Conservation (phyloP, 495 filamentous ascomycete species). For the Podospora appendiculata region DNA sequence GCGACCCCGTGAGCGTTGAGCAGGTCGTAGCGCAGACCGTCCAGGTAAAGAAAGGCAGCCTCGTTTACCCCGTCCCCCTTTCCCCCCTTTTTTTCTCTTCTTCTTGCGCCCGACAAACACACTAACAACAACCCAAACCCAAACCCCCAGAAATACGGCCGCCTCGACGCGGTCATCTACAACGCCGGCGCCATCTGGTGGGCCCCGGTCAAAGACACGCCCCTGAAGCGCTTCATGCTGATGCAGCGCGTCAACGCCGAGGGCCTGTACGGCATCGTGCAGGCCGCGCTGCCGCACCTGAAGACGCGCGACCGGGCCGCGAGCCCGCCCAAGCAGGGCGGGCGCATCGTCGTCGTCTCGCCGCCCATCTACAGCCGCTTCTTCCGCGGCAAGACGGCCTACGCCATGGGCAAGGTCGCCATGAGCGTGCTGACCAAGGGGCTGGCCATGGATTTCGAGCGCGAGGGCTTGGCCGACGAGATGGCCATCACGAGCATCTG, state of each 20-base stretch:
- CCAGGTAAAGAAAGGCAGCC: no score
- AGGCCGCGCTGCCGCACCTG: constrained; percentile 55
- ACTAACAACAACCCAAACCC: not conserved
- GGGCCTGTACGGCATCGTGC: constrained; percentile 62
- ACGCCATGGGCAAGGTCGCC: constrained; percentile 78
- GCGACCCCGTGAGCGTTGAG: constrained; percentile 55
- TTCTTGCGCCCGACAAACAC: no score
- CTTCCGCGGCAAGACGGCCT: constrained; percentile 79
- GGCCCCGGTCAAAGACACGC: constrained; percentile 65
- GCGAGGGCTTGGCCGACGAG: constrained; percentile 45
- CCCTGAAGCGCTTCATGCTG: constrained; percentile 69
- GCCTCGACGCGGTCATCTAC: constrained; percentile 69
- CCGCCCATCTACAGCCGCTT: constrained; percentile 83
- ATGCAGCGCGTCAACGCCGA: constrained; percentile 79
- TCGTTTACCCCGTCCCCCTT: not conserved
- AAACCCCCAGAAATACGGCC: constrained; percentile 41
- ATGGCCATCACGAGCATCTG: constrained; percentile 81
- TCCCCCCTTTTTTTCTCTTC: not conserved
- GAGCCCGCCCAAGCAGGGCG: constrained; percentile 37
- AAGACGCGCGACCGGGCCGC: constrained; percentile 3
- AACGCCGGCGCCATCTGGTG: constrained; percentile 88
- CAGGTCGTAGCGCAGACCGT: constrained; percentile 54
- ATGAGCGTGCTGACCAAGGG: constrained; percentile 81
- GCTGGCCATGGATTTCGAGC: constrained; percentile 72
- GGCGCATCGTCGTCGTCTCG: constrained; percentile 69